A percentile compares a stretch with the other conserved stretches of the same genome.
Evolutionary conservation across 2,329 filamentous ascomycete species (phyloP).

Genomic region (Thielaviopsis populi): DNA sequence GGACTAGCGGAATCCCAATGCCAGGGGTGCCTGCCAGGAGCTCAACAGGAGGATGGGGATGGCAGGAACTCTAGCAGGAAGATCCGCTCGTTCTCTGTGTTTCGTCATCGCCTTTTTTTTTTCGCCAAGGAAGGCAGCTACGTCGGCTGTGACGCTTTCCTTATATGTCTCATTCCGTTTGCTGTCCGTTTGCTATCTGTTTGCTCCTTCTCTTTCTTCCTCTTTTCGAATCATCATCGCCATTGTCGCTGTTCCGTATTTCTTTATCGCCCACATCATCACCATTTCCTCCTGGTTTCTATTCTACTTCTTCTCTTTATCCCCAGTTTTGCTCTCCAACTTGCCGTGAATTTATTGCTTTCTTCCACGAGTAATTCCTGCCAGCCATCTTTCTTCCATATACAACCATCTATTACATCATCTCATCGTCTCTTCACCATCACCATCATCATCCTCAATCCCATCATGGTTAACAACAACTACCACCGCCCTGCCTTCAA

Average conservation of each 20-base stretch:
- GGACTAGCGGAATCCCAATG: background rate
- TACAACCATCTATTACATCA: background rate
- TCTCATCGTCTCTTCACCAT: background rate
- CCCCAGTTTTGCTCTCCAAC: background rate
- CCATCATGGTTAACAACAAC: constrained; percentile 8
- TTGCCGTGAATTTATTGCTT: background rate
- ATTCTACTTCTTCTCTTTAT: background rate
- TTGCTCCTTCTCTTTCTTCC: constrained; percentile 2
- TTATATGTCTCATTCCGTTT: constrained; percentile 6
- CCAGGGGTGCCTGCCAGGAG: background rate
- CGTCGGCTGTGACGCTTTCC: background rate
- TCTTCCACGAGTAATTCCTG: background rate
- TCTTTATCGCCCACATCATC: background rate
- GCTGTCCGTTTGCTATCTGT: background rate
- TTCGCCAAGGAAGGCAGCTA: background rate
- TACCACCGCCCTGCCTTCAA: background rate
- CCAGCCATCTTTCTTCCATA: background rate
- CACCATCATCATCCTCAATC: too few relatives aligned
- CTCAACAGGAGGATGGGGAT: background rate
- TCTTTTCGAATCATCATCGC: background rate
- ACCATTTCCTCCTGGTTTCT: background rate
- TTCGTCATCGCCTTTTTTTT: constrained; percentile 2
- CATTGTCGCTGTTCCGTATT: background rate
- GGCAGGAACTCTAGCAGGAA: background rate
- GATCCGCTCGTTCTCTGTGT: background rate